phyloP scores from a whole-genome alignment of 345 rosid species.

The Bruguiera gymnorhiza region DNA sequence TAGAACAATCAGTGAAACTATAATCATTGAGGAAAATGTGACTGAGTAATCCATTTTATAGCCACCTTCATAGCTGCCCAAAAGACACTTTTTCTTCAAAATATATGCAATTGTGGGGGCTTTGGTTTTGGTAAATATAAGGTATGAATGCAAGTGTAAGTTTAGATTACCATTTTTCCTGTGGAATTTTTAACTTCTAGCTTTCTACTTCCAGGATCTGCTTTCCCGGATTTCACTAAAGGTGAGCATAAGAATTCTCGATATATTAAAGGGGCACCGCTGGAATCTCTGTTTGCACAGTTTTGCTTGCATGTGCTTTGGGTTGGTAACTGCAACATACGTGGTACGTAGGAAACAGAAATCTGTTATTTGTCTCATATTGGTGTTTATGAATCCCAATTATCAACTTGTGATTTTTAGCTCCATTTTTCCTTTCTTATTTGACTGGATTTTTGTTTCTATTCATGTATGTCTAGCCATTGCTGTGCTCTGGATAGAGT shows the following conservation, averaged over 20 bases:
- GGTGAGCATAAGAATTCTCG: conserved; percentile 69
- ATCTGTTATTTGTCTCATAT: not conserved
- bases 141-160: not conserved
- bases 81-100: too few relatives aligned
- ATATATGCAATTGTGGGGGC: too few relatives aligned
- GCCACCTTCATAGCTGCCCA: too few relatives aligned
- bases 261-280: conserved; percentile 81
- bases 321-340: conserved; percentile 90
- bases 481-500: conserved; percentile 88
- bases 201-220: conserved; percentile 38
- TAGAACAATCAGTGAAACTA: too few relatives aligned
- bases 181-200: not conserved
- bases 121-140: too few relatives aligned
- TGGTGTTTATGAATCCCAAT: not conserved
- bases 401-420: not conserved
- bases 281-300: conserved; percentile 75
- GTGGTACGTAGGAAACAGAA: conserved; percentile 53
- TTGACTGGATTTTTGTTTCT: not conserved
- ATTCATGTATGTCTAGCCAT: conserved; percentile 51
- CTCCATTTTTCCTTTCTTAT: not conserved
- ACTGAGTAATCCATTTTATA: too few relatives aligned
- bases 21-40: too few relatives aligned
- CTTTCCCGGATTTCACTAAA: conserved; percentile 45
- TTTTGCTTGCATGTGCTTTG: conserved; percentile 83
- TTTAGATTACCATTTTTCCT: not conserved